Percentiles rank a stretch among this genome's conserved stretches.
Evolutionary conservation across 371 early-diverging fungal species (phyloP).

Genomic region (Coemansia sp.): DNA sequence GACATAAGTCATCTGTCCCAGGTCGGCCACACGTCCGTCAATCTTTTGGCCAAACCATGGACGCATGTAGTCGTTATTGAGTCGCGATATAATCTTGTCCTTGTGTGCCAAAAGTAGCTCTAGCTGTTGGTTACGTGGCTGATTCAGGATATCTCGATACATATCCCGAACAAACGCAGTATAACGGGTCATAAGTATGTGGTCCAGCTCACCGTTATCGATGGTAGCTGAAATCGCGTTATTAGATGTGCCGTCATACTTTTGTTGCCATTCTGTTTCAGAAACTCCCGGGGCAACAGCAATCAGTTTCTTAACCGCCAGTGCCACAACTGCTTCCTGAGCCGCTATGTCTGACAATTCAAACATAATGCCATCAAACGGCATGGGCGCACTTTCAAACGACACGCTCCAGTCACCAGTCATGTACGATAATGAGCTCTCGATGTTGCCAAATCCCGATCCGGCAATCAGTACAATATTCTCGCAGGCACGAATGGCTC

Average conservation of each 20-base stretch:
- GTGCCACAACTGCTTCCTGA: conserved; percentile 77
- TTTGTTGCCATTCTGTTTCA: conserved; percentile 86
- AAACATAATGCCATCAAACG: conserved; percentile 91
- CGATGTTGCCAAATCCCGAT: conserved; percentile 13
- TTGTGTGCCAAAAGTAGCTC: conserved; percentile 76
- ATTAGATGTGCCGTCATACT: conserved; percentile 85
- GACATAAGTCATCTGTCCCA: conserved; percentile 85
- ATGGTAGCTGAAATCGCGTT: conserved; percentile 87
- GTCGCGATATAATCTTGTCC: conserved; percentile 82
- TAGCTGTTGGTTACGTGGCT: conserved; percentile 82
- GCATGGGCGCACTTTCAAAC: conserved; percentile 89
- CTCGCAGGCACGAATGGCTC: conserved; percentile 74
- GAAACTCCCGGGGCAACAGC: conserved; percentile 83
- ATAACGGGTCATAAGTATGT: conserved; percentile 89
- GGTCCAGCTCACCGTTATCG: conserved; percentile 93
- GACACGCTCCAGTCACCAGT: conserved; percentile 82
- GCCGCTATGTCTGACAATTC: conserved; percentile 94
- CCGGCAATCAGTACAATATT: conserved; percentile 77
- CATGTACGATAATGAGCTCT: conserved; percentile 9
- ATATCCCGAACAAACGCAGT: conserved; percentile 85
- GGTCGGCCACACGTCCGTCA: background rate
- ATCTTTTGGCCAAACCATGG: background rate
- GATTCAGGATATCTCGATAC: conserved; percentile 77
- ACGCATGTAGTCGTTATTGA: conserved; percentile 70
- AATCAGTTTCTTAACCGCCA: conserved; percentile 82